Evolutionary conservation across 2,329 filamentous ascomycete species (phyloP), one percentile per base, ranked within the genome.

Genomic region (Salinomyces thailandicus): DNA sequence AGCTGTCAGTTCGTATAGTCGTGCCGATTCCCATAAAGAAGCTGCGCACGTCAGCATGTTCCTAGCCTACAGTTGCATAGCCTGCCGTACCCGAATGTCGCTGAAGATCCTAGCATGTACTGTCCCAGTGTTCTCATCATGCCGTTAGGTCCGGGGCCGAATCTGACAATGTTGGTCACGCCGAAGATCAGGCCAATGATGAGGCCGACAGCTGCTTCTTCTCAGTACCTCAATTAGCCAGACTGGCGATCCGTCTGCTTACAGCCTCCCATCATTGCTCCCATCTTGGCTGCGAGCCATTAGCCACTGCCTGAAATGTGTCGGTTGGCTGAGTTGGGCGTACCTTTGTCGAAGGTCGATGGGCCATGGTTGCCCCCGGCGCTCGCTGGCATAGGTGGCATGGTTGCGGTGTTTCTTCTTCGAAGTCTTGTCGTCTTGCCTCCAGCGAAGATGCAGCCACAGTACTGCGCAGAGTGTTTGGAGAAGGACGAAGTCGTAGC

Each of bases 11-110:
- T 57, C 91, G 82, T 55, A 98, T 95, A 30, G 93, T 87, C 52
- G 85, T 94, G 50, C 91, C 91, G 51, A 98, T 94, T 39, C 85
- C 89, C 91, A 98, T 98, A 73, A 98, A 98, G 68, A 96, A 95
- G 37, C 74, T 78, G 48, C 15, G 4, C 9, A 0, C 12, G 24
- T 55, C 37, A 59, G 50, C 19, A 30, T 29, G 14, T 17, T 24
- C 6, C 32, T 12, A 4, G 16, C 15, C 8, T 11, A 29, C 27
- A 4, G 13, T 14, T 18, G 26, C 12, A 11, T 30, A 31, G 14
- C 2, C 6, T 14, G 35, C 51, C 72, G 45, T 75, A 94, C 89
- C 89, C 91, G 61, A 98, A 98, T 7, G 89, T 96, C 31, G 86
- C 85, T 27, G 87, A 87, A 17, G 89, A 96, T 30, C 85, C 87